These are phyloP conservation scores for Cladosporium sphaerospermum DNA, from an alignment of 2,329 filamentous ascomycete genomes.

Conservation along the genomic window DNA sequence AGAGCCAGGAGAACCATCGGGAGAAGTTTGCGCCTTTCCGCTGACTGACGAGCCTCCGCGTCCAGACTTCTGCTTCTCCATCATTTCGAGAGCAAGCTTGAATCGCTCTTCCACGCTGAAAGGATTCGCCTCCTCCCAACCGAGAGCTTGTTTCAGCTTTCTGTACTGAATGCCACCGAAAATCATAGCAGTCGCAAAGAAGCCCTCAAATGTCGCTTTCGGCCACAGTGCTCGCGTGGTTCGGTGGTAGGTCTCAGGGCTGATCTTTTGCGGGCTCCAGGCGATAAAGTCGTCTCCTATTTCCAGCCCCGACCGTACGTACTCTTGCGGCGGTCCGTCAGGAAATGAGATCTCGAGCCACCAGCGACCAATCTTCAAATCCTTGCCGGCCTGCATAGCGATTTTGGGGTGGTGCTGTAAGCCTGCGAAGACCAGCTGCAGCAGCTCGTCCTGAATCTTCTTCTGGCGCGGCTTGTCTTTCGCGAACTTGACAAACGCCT, in stretches of 20 bases:
- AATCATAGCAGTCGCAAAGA: constrained; percentile 31
- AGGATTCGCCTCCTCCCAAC: constrained; percentile 29
- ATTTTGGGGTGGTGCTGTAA: constrained; percentile 28
- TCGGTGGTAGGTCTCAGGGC: constrained; percentile 35
- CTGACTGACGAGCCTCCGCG: constrained; percentile 3
- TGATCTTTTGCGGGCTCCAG: constrained; percentile 36
- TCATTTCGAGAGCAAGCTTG: constrained; percentile 23
- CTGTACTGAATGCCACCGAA: constrained; percentile 32
- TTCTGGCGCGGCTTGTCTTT: constrained; percentile 36
- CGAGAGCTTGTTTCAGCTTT: constrained; percentile 32
- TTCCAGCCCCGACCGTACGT: constrained; percentile 41
- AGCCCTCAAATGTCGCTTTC: constrained; percentile 28
- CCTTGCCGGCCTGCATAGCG: constrained; percentile 31
- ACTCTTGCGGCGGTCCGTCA: constrained; percentile 43
- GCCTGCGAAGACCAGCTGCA: constrained; percentile 29
- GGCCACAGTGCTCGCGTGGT: constrained; percentile 35
- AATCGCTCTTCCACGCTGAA: constrained; percentile 28
- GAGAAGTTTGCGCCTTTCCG: constrained; percentile 17
- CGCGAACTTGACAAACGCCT: constrained; percentile 43
- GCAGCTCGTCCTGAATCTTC: constrained; percentile 37
- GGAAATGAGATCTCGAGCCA: constrained; percentile 47
- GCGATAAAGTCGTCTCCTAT: constrained; percentile 34
- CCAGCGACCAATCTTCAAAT: constrained; percentile 35
- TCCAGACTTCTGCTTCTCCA: constrained; percentile 23
- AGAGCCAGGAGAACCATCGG: constrained; percentile 13